These are phyloP conservation scores for Acanthamoeba lenticulata DNA, from an alignment of 208 protist genomes.

Conservation along the genomic window DNA sequence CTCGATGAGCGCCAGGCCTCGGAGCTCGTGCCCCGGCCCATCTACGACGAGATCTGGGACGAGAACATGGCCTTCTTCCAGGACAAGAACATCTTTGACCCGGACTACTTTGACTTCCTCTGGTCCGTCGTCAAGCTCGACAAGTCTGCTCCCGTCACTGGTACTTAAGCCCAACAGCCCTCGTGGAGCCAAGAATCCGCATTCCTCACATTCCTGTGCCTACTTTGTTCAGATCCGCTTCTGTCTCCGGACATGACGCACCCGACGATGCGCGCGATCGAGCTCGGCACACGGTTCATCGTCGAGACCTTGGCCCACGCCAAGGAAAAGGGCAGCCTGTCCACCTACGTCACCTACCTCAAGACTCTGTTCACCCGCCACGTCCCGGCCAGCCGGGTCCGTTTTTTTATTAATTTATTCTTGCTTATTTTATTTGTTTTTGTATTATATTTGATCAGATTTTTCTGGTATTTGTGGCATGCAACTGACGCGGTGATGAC, in stretches of 20 bases:
- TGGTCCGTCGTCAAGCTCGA: conserved; percentile 71
- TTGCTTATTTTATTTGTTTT: too few species aligned
- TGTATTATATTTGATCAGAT: too few species aligned
- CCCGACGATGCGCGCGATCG: conserved; percentile 72
- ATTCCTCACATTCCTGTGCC: too few species aligned
- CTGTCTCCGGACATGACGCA: background rate
- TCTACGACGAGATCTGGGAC: conserved; percentile 79
- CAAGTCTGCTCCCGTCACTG: background rate
- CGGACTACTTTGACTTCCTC: conserved; percentile 81
- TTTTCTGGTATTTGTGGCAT: background rate
- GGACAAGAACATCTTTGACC: conserved; percentile 85
- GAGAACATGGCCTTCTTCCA: conserved; percentile 84
- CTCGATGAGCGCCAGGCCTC: conserved; percentile 24
- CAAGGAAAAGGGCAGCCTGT: conserved; percentile 73
- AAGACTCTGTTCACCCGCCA: background rate
- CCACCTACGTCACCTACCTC: conserved; percentile 69
- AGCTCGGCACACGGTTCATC: conserved; percentile 78
- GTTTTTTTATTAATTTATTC: too few species aligned
- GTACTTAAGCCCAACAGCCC: background rate
- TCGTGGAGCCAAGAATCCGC: too few species aligned
- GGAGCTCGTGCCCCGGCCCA: conserved; percentile 68
- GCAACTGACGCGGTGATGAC: background rate
- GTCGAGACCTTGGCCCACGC: conserved; percentile 80
- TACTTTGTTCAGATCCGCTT: background rate
- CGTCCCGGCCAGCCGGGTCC: conserved; percentile 64